Evolutionary conservation across 1,284 basidiomycete species (phyloP).

Genomic region (Cutaneotrichosporon sp.): DNA sequence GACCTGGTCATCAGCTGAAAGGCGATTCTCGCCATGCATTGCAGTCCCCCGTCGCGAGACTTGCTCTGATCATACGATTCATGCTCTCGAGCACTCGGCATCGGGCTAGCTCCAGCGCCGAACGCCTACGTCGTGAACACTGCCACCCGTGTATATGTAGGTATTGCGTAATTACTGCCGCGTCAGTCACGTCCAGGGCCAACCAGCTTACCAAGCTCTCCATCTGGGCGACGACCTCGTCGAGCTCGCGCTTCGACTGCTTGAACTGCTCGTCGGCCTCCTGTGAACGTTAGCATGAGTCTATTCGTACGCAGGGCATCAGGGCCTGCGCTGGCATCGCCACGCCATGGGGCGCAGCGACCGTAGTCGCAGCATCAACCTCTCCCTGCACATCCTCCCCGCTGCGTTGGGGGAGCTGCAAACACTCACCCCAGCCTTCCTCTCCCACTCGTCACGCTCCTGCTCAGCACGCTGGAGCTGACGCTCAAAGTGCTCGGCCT

Average conservation of each 20-base stretch:
- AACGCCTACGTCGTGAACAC: constrained; percentile 3
- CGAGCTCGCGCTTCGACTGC: constrained; percentile 74
- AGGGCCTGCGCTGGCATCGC: too few relatives aligned
- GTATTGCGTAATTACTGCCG: not conserved
- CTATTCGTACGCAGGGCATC: not conserved
- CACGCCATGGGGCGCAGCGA: too few relatives aligned
- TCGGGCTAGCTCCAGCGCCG: not conserved
- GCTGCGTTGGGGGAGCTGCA: too few relatives aligned
- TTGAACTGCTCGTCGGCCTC: constrained; percentile 70
- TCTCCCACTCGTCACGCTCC: constrained; percentile 90
- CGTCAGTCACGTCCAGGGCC: not conserved
- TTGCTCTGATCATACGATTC: constrained; percentile 6
- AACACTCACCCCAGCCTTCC: constrained; percentile 76
- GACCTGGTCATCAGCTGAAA: too few relatives aligned
- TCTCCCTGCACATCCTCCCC: too few relatives aligned
- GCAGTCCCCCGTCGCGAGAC: too few relatives aligned
- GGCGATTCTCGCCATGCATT: too few relatives aligned
- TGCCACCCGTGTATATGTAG: constrained; percentile 2
- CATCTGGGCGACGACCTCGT: constrained; percentile 79
- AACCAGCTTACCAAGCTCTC: constrained; percentile 56
- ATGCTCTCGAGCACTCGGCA: constrained; percentile 7
- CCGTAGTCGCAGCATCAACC: too few relatives aligned
- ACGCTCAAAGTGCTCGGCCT: constrained; percentile 97
- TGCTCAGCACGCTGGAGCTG: constrained; percentile 81
- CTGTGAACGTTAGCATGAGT: constrained; percentile 50